These are phyloP conservation scores for Fusarium continuum DNA, from an alignment of 2,329 filamentous ascomycete species.

Conservation along the genomic window DNA sequence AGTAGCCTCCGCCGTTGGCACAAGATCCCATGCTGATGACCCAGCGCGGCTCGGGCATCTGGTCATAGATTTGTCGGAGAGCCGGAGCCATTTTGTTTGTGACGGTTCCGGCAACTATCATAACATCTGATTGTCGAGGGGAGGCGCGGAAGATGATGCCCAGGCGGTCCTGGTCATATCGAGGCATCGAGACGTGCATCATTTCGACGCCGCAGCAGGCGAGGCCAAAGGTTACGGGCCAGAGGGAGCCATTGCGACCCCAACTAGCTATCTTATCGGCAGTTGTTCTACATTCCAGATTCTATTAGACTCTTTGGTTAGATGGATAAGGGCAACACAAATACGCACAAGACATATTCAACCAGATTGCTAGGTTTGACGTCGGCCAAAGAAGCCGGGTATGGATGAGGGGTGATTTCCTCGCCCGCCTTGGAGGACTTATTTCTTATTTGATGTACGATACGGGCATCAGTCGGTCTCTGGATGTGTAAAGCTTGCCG, in stretches of 20 bases:
- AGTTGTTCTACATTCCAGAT: constrained; percentile 53
- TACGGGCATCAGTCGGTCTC: too few relatives aligned
- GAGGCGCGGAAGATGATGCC: constrained; percentile 75
- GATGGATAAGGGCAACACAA: fast-evolving
- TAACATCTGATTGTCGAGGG: constrained; percentile 70
- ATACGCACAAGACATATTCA: constrained; percentile 27
- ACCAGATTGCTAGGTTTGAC: constrained; percentile 19
- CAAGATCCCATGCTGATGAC: constrained; percentile 75
- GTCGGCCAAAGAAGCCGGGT: constrained; percentile 5
- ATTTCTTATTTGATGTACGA: background rate
- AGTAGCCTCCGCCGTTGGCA: constrained; percentile 77
- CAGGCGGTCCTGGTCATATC: constrained; percentile 70
- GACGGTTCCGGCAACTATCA: constrained; percentile 73
- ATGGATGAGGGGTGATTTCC: background rate
- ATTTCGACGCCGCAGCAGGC: constrained; percentile 71
- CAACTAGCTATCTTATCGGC: constrained; percentile 65
- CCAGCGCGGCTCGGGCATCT: constrained; percentile 73
- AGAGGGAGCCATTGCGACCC: constrained; percentile 67
- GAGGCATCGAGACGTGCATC: constrained; percentile 70
- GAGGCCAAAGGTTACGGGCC: constrained; percentile 69
- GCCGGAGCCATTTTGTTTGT: constrained; percentile 76
- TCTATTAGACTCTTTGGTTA: background rate
- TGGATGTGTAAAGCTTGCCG: background rate
- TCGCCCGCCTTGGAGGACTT: background rate
- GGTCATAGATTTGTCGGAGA: constrained; percentile 70